Evolutionary conservation across 306 rosid genomes (phyloP).

Genomic region (Quillaja saponaria): DNA sequence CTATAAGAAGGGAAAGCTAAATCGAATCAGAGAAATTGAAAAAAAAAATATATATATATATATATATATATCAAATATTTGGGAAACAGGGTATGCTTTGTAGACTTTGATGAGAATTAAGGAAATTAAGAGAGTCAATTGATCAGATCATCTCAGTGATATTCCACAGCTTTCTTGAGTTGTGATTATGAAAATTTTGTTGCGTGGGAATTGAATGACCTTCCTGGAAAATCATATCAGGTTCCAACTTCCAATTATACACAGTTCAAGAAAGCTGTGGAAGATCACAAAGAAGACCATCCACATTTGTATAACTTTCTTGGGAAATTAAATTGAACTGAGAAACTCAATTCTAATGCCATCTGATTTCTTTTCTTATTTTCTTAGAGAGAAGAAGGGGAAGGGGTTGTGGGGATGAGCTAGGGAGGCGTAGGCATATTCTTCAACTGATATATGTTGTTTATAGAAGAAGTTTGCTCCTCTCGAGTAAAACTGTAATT

Average conservation of each 20-base stretch:
- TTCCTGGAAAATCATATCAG: no score
- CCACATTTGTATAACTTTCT: no score
- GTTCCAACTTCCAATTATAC: no score
- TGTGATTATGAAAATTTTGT: slow-evolving; percentile 16
- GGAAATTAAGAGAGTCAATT: neutral
- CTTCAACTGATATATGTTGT: neutral
- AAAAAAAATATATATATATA: no score
- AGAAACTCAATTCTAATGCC: neutral
- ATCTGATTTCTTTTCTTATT: neutral
- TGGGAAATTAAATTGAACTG: no score
- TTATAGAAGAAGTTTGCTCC: no score
- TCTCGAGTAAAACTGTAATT: no score
- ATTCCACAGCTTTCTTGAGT: slow-evolving; percentile 61
- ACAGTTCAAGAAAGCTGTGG: slow-evolving; percentile 87
- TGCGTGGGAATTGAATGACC: slow-evolving; percentile 28
- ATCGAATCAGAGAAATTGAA: no score
- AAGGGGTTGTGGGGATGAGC: no score
- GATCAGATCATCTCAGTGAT: slow-evolving; percentile 46
- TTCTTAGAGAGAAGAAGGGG: neutral
- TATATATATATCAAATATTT: no score
- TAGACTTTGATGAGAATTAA: neutral
- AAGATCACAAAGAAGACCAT: slow-evolving; percentile 56
- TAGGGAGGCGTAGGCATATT: neutral
- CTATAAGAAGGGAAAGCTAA: no score
- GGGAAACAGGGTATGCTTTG: neutral